Base-by-base conservation (phyloP, 768 basidiomycete species). In the Coprinopsis sp. region DNA sequence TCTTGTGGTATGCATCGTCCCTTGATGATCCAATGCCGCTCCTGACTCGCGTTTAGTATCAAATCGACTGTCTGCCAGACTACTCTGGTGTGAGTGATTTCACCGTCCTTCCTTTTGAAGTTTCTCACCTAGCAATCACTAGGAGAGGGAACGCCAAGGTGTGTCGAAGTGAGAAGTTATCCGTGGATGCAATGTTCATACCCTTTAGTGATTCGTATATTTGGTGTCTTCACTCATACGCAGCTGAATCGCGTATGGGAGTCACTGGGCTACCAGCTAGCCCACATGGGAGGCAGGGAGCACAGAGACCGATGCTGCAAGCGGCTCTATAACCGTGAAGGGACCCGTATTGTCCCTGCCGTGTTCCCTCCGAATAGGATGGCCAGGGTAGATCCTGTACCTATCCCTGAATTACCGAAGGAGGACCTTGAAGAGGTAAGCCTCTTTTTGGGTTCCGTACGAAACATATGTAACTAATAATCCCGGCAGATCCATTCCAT, bases 401-500 rank as follows among this genome's bases (percentile, higher is more conserved):
- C 41, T 44, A 46, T 65, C 3, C 62, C 66, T 1, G 60, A 59
- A 36, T 52, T 74, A 4, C 68, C 68, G 4, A 60, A 68, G 5
- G 68, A 78, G 25, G 72, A 77, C 36, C 63, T 66, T 34, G 71
- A 73, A 37, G 67, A 77, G 67, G 78, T 78, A 51, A 21, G 47
- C 29, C 27, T 30, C 41, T 12, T 37, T 30, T 21, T n/a, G 37
- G 3, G 24, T 7, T 42, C 23, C 10, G 21, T 49, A 23, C 33
- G 19, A 38, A 28, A 12, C 13, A 14, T 14, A 16, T 13, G 11
- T 22, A 27, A 4, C 31, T 54, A 21, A 53, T 29, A 34, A 13
- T 30, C 28, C 25, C 21, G 28, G 5, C 42, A 81, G 78, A 61
- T 82, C 6, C 79, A 82, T 52, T 65, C 72, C 1, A 65, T 81